Percentiles rank a stretch among this genome's conserved stretches.
These are phyloP conservation scores for Begonia masoniana DNA, from an alignment of 306 rosid species.

Conservation along the genomic window DNA sequence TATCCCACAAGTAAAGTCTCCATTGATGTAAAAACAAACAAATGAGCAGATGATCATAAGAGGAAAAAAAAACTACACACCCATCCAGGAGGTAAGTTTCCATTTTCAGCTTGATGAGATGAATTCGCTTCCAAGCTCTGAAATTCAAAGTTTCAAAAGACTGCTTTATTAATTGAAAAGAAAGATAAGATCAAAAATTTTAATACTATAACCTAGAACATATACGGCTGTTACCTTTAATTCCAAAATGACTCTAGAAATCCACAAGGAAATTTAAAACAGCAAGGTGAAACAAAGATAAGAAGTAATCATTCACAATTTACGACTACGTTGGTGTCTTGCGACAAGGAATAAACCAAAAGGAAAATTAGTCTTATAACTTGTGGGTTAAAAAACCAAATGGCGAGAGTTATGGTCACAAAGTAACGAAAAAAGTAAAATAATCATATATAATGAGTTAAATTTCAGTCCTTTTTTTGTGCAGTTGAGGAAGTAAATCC, in stretches of 20 bases:
- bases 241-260: neutral
- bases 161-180: slow-evolving; percentile 9
- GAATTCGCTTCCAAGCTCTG: slow-evolving; percentile 39
- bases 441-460: too few species aligned
- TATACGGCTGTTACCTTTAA: neutral
- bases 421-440: too few species aligned
- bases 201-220: neutral
- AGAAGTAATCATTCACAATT: too few species aligned
- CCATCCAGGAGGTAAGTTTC: slow-evolving; percentile 65
- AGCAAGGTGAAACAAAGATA: neutral
- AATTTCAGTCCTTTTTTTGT: too few species aligned
- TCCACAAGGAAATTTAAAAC: neutral
- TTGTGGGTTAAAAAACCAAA: too few species aligned
- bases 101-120: slow-evolving; percentile 25
- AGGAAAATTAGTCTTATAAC: too few species aligned
- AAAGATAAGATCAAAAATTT: slow-evolving; percentile 5
- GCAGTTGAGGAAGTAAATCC: too few species aligned
- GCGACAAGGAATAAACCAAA: too few species aligned
- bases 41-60: neutral
- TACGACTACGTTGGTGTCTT: too few species aligned
- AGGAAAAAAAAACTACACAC: slow-evolving; percentile 28
- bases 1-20: too few species aligned
- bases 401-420: too few species aligned
- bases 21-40: too few species aligned
- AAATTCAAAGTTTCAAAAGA: slow-evolving; percentile 18